Evolutionary conservation across 768 basidiomycete species (phyloP).

Genomic region (Tylopilus subfusipes): DNA sequence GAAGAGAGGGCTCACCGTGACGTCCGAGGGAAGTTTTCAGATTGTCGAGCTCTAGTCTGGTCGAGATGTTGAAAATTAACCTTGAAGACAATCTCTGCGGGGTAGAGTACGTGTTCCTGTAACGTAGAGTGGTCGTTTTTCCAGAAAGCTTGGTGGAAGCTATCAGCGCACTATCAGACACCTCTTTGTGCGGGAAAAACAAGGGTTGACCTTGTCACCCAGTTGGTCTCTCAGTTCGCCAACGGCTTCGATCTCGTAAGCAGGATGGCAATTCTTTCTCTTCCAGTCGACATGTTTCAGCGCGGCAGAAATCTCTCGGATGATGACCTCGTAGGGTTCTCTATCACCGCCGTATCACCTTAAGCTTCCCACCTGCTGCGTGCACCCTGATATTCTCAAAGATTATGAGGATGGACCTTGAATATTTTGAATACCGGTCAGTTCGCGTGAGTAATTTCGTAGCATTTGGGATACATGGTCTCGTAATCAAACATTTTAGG

Average conservation of each 20-base stretch:
- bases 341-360: too few species aligned
- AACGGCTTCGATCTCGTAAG: neutral
- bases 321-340: conserved; percentile 38
- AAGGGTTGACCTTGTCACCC: too few species aligned
- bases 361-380: too few species aligned
- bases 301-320: conserved; percentile 37
- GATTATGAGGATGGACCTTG: too few species aligned
- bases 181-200: too few species aligned
- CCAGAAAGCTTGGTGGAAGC: neutral
- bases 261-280: neutral
- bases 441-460: too few species aligned
- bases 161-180: neutral
- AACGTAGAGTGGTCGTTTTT: neutral
- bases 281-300: conserved; percentile 43
- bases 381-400: too few species aligned
- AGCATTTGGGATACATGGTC: too few species aligned
- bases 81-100: conserved; percentile 16
- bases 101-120: conserved; percentile 21
- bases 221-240: too few species aligned
- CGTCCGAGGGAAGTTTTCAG: conserved; percentile 25
- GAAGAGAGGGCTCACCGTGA: conserved; percentile 2
- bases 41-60: neutral
- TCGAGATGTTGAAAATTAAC: neutral
- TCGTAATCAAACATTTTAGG: too few species aligned
- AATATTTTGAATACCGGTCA: too few species aligned